phyloP scores from a whole-genome alignment of 441 rosid species.

The Metrosideros polymorpha region DNA sequence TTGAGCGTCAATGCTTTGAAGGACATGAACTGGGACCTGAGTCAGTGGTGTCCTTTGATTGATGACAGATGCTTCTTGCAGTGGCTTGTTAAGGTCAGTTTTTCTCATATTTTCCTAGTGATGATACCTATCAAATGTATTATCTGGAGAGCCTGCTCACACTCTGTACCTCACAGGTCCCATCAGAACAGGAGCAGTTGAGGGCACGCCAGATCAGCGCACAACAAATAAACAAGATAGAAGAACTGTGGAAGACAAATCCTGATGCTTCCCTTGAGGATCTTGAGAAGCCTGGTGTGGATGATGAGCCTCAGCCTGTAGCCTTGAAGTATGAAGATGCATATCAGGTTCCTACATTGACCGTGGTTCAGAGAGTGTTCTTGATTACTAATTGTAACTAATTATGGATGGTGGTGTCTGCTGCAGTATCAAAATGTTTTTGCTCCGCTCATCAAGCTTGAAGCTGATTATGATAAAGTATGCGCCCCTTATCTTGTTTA shows the following conservation, averaged over 20 bases:
- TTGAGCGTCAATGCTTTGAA: slow-evolving; percentile 94
- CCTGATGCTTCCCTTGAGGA: slow-evolving; percentile 99
- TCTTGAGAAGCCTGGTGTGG: slow-evolving; percentile 99
- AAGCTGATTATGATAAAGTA: slow-evolving; percentile 99
- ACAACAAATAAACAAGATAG: slow-evolving; percentile 97
- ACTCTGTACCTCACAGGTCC: slow-evolving; percentile 45
- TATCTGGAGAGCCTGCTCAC: slow-evolving; percentile 9
- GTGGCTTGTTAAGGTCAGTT: slow-evolving; percentile 96
- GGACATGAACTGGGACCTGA: slow-evolving; percentile 99
- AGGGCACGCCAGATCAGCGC: slow-evolving; percentile 99
- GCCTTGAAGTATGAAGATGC: slow-evolving; percentile 97
- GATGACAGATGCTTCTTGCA: slow-evolving; percentile 98
- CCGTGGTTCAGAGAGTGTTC: neutral
- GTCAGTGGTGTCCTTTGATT: slow-evolving; percentile 99
- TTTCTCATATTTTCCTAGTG: neutral
- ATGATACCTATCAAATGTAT: neutral
- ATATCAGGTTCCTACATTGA: slow-evolving; percentile 58
- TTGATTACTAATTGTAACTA: neutral
- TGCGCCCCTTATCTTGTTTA: slow-evolving; percentile 3
- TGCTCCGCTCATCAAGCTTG: slow-evolving; percentile 99
- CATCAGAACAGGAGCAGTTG: slow-evolving; percentile 98
- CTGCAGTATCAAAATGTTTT: slow-evolving; percentile 99
- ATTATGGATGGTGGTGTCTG: neutral
- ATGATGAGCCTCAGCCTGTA: slow-evolving; percentile 97
- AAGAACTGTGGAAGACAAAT: slow-evolving; percentile 97